These are phyloP conservation scores for Fusarium sp. DNA, from an alignment of 2,329 filamentous ascomycete species.

Conservation along the genomic window DNA sequence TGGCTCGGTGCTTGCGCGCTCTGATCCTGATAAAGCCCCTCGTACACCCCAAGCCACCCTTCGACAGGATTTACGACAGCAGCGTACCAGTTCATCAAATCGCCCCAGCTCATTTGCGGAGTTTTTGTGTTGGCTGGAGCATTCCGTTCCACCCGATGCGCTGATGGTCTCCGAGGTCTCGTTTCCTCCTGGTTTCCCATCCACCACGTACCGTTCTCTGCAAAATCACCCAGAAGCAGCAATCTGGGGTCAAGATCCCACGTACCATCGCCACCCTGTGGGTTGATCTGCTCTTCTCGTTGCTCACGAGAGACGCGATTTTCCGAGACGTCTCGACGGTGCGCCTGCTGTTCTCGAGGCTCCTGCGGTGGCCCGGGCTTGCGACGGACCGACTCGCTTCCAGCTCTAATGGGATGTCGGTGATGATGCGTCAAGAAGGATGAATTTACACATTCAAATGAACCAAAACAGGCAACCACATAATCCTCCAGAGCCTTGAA, in stretches of 20 bases:
- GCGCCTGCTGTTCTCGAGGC: slow-evolving; percentile 46
- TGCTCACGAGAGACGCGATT: slow-evolving; percentile 42
- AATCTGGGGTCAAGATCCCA: slow-evolving; percentile 77
- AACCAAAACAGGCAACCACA: slow-evolving; percentile 72
- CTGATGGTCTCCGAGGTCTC: slow-evolving; percentile 28
- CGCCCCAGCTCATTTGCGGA: slow-evolving; percentile 78
- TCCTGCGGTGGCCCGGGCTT: slow-evolving; percentile 43
- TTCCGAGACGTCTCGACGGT: slow-evolving; percentile 50
- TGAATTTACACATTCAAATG: slow-evolving; percentile 75
- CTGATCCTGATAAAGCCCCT: slow-evolving; percentile 53
- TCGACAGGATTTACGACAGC: slow-evolving; percentile 72
- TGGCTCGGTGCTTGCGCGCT: slow-evolving; percentile 48
- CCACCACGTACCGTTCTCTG: slow-evolving; percentile 87
- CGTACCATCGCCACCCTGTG: slow-evolving; percentile 32
- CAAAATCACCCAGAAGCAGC: slow-evolving; percentile 76
- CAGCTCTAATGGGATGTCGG: slow-evolving; percentile 46
- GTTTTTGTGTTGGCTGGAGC: slow-evolving; percentile 50
- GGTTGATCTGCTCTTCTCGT: slow-evolving; percentile 30
- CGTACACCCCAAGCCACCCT: slow-evolving; percentile 70
- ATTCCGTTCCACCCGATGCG: slow-evolving; percentile 32
- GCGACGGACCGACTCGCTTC: slow-evolving; percentile 41
- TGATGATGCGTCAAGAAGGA: slow-evolving; percentile 69
- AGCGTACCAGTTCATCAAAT: slow-evolving; percentile 79
- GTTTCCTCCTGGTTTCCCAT: slow-evolving; percentile 64
- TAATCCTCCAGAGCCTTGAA: slow-evolving; percentile 84